phyloP scores from a whole-genome alignment of 805 yeast species.

The Wickerhamomyces hampshirensis region DNA sequence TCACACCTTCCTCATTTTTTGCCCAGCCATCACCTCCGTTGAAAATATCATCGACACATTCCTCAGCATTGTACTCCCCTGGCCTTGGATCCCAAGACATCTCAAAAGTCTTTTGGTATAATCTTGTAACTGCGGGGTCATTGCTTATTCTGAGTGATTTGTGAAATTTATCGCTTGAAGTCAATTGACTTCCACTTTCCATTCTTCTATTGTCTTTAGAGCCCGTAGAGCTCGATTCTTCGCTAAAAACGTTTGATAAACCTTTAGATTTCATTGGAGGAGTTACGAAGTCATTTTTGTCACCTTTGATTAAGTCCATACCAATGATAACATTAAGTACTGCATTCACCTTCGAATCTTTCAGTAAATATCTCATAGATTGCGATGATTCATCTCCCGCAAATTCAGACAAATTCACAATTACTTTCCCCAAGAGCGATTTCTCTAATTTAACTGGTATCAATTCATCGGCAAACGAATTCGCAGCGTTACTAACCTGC shows the following conservation, averaged over 20 bases:
- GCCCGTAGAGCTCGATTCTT: constrained; percentile 10
- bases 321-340: constrained; percentile 60
- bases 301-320: constrained; percentile 41
- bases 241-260: constrained; percentile 35
- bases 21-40: constrained; percentile 70
- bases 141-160: constrained; percentile 20
- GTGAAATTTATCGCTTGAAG: constrained; percentile 9
- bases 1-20: constrained; percentile 39
- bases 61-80: constrained; percentile 60
- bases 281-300: constrained; percentile 36
- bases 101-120: constrained; percentile 52
- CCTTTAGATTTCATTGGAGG: constrained; percentile 44
- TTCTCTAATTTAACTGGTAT: constrained; percentile 19
- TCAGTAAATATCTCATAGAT: constrained; percentile 62
- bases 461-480: constrained; percentile 5
- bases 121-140: constrained; percentile 45
- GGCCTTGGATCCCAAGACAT: constrained; percentile 56
- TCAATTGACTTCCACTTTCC: constrained; percentile 3
- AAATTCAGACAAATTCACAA: constrained; percentile 69
- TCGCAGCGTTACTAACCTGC: constrained; percentile 2
- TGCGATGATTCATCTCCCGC: constrained; percentile 41
- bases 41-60: constrained; percentile 71
- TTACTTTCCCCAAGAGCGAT: constrained; percentile 58
- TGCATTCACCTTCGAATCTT: constrained; percentile 78
- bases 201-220: constrained; percentile 9